Conservation (phyloP, 2,329 filamentous ascomycete species). For the Dothideomycetidae sp. region DNA sequence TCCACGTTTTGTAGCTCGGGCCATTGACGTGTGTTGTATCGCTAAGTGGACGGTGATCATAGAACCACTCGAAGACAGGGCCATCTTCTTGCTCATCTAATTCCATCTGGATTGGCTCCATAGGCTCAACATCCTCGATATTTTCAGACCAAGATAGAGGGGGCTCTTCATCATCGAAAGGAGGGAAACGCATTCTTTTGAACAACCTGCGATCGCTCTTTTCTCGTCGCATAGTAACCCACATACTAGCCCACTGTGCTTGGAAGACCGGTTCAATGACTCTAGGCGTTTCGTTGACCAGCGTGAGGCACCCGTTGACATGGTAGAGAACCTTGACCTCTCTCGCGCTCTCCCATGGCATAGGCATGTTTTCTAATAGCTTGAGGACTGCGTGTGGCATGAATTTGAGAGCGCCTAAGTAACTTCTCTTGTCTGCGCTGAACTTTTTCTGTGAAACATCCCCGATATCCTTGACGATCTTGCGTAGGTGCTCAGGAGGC, state of each 20-base stretch:
- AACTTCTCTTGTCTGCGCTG: conserved; percentile 95
- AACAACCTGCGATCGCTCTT: conserved; percentile 93
- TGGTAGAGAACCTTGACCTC: conserved; percentile 98
- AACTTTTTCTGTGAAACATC: conserved; percentile 99
- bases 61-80: conserved; percentile 92
- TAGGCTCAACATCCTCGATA: conserved; percentile 91
- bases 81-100: conserved; percentile 86
- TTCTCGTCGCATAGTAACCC: conserved; percentile 94
- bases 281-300: conserved; percentile 91
- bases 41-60: conserved; percentile 78
- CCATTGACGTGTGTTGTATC: conserved; percentile 93
- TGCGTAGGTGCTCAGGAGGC: conserved; percentile 94
- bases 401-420: conserved; percentile 92
- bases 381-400: conserved; percentile 98
- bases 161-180: conserved; percentile 96
- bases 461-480: conserved; percentile 96
- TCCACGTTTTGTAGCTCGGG: conserved; percentile 93
- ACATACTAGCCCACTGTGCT: conserved; percentile 99
- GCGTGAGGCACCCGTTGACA: conserved; percentile 88
- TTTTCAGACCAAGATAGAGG: conserved; percentile 97
- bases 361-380: conserved; percentile 96
- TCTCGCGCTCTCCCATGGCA: conserved; percentile 94
- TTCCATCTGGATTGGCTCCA: conserved; percentile 98
- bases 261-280: conserved; percentile 98
- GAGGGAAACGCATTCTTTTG: conserved; percentile 97